Percentiles rank a stretch among this genome's conserved stretches.
phyloP scores from a whole-genome alignment of 768 basidiomycete genomes.

The Phanerodontia chrysosporium region DNA sequence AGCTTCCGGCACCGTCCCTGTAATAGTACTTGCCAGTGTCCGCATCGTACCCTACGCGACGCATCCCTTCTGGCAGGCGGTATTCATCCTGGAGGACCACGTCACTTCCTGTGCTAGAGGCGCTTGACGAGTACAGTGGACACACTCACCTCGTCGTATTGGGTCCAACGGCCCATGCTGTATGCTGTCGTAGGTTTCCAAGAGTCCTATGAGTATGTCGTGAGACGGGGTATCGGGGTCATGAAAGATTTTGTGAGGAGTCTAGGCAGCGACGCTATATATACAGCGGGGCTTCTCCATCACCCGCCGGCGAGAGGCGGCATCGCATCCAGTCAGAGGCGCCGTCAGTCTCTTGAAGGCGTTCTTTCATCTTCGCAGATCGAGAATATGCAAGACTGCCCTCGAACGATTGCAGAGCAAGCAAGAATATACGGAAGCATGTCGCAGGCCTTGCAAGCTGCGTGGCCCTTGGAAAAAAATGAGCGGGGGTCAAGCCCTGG shows the following conservation, averaged over 20 bases:
- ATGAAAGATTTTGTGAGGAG: not conserved
- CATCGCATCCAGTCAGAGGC: not conserved
- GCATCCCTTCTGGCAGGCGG: slow-evolving; percentile 48
- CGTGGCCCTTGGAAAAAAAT: not conserved
- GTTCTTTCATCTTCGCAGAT: not conserved
- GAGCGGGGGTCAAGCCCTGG: not conserved
- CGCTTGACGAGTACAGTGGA: slow-evolving; percentile 3
- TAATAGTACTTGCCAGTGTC: slow-evolving; percentile 68
- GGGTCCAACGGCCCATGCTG: slow-evolving; percentile 33
- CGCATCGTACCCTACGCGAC: slow-evolving; percentile 73
- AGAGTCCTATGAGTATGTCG: not conserved
- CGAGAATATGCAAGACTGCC: not conserved
- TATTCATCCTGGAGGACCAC: slow-evolving; percentile 40
- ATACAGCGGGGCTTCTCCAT: not conserved
- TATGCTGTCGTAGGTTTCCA: not conserved
- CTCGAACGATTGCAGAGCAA: not conserved
- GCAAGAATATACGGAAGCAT: not conserved
- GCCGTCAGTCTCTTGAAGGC: not conserved
- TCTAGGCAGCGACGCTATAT: not conserved
- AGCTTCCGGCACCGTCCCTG: slow-evolving; percentile 43
- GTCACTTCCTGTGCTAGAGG: slow-evolving; percentile 5
- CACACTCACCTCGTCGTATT: slow-evolving; percentile 32
- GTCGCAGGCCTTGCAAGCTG: not conserved
- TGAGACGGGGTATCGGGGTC: slow-evolving; percentile 1
- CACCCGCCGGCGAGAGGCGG: not conserved